These are phyloP conservation scores for Domatiomyces catenatus DNA, from an alignment of 2,329 filamentous ascomycete genomes.

Conservation along the genomic window DNA sequence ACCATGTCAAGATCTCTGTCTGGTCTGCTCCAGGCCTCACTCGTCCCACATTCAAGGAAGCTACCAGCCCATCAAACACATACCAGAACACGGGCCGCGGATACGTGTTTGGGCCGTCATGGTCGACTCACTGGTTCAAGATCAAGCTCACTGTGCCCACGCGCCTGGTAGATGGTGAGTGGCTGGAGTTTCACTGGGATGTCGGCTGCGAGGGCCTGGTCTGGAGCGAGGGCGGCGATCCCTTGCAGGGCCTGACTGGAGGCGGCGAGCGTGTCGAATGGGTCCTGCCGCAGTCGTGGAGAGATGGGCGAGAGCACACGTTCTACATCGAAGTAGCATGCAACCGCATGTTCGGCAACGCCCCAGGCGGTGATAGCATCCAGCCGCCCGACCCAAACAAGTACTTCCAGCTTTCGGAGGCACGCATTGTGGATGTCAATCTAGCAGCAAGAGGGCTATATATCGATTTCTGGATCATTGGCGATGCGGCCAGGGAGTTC, in stretches of 20 bases:
- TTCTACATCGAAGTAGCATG: conserved; percentile 98
- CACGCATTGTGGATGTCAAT: conserved; percentile 81
- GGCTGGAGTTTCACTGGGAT: conserved; percentile 94
- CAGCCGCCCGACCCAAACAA: conserved; percentile 77
- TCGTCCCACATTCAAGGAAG: conserved; percentile 76
- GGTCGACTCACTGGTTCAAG: conserved; percentile 97
- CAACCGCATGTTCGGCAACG: conserved; percentile 96
- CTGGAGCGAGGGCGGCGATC: conserved; percentile 79
- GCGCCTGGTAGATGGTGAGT: conserved; percentile 56
- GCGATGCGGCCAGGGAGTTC: conserved; percentile 82
- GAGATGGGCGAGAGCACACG: conserved; percentile 70
- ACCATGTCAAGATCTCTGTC: conserved; percentile 69
- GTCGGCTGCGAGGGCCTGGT: conserved; percentile 86
- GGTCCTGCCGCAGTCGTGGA: conserved; percentile 67
- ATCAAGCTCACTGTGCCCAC: conserved; percentile 63
- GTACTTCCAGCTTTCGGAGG: conserved; percentile 59
- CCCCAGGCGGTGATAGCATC: conserved; percentile 67
- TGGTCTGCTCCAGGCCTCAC: conserved; percentile 68
- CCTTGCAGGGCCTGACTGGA: conserved; percentile 81
- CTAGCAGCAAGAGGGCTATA: conserved; percentile 65
- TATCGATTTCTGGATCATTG: conserved; percentile 92
- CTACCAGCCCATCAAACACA: conserved; percentile 44
- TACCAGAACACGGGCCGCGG: conserved; percentile 64
- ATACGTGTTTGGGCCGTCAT: conserved; percentile 75
- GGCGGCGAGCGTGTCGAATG: conserved; percentile 80